A percentile compares a stretch with the other conserved stretches of the same genome.
Conservation (phyloP, 805 yeast species). For the Candida vaughaniae region DNA sequence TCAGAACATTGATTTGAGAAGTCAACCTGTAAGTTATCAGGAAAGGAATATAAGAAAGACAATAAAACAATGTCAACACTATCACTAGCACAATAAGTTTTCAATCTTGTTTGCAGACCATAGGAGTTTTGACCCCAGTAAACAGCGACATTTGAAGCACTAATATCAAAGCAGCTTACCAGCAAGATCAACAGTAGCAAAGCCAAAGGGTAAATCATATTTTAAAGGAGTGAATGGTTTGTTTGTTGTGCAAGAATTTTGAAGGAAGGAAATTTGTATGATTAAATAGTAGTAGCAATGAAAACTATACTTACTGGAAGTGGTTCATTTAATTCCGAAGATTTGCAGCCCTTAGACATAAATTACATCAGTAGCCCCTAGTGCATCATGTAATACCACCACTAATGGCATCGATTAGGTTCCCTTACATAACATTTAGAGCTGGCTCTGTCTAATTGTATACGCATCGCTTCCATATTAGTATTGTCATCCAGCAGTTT, state of each 20-base stretch:
- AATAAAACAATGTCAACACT: constrained; percentile 70
- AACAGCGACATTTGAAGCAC: constrained; percentile 24
- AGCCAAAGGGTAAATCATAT: no score
- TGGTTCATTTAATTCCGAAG: no score
- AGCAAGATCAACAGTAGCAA: no score
- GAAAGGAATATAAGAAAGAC: constrained; percentile 68
- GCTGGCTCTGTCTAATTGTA: constrained; percentile 3
- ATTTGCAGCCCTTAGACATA: no score
- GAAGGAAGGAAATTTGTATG: no score
- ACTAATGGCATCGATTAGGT: no score
- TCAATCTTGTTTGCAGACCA: constrained; percentile 35
- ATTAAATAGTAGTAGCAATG: no score
- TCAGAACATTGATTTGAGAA: constrained; percentile 52
- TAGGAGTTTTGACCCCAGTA: constrained; percentile 31
- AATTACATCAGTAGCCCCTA: no score
- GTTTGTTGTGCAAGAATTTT: no score
- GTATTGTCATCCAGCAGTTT: constrained; percentile 5
- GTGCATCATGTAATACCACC: constrained; percentile 1
- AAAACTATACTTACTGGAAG: no score
- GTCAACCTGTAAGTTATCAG: constrained; percentile 30
- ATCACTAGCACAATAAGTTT: constrained; percentile 58
- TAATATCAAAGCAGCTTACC: constrained; percentile 17
- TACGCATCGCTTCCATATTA: constrained; percentile 3
- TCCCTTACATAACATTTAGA: no score
- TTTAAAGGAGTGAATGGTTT: constrained; percentile 6